Percentiles rank a stretch among this genome's conserved stretches.
Evolutionary conservation across 2,329 filamentous ascomycete genomes (phyloP).

Genomic region (Aureobasidium sp.): DNA sequence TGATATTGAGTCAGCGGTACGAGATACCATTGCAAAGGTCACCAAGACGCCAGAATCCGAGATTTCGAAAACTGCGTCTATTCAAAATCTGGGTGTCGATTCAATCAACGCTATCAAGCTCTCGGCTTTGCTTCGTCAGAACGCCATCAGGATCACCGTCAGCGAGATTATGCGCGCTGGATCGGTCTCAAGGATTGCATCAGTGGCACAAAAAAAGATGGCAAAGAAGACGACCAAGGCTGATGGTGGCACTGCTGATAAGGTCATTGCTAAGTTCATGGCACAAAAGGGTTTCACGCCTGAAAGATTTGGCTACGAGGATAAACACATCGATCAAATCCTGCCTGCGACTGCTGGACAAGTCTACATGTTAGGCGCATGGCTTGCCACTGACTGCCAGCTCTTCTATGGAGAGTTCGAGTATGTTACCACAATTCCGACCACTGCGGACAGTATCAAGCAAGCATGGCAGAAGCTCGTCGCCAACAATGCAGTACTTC

Average conservation of each 20-base stretch:
- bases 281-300: conserved; percentile 10
- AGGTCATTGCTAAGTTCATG: conserved; percentile 17
- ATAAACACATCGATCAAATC: conserved; percentile 46
- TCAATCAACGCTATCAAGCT: conserved; percentile 90
- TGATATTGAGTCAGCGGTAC: conserved; percentile 34
- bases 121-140: conserved; percentile 60
- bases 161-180: conserved; percentile 62
- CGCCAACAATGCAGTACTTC: conserved; percentile 53
- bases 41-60: conserved; percentile 53
- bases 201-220: conserved; percentile 23
- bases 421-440: conserved; percentile 45
- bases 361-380: conserved; percentile 69
- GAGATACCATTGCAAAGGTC: conserved; percentile 45
- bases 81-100: conserved; percentile 83
- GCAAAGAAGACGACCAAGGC: background rate
- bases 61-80: conserved; percentile 55
- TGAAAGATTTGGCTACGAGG: conserved; percentile 31
- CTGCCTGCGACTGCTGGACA: conserved; percentile 72
- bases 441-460: conserved; percentile 40
- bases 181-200: conserved; percentile 59
- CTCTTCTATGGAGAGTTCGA: conserved; percentile 70
- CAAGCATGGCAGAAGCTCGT: conserved; percentile 57
- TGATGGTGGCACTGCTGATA: background rate
- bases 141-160: conserved; percentile 57
- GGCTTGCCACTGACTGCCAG: conserved; percentile 59